Evolutionary conservation across 1,139 yeast species (phyloP).

Genomic region (Suhomyces chickasaworum): DNA sequence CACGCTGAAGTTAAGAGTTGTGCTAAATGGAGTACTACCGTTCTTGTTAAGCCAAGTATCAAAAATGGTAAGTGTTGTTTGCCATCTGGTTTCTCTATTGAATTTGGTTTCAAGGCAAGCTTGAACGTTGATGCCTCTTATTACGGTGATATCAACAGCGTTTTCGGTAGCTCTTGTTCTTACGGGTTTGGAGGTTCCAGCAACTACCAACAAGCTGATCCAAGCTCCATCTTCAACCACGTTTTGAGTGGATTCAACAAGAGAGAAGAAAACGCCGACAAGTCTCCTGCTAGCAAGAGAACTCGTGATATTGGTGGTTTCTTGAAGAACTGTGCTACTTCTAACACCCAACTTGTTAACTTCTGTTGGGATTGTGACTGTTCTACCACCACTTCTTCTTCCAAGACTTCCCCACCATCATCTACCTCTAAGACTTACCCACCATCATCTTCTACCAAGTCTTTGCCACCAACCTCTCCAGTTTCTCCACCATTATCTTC

Average conservation of each 20-base stretch:
- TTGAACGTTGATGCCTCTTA: conserved; percentile 8
- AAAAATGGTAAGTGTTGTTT: conserved; percentile 25
- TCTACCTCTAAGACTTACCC: not conserved
- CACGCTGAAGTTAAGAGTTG: conserved; percentile 15
- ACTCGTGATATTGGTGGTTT: conserved; percentile 13
- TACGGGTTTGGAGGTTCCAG: conserved; percentile 10
- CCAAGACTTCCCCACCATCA: not conserved
- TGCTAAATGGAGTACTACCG: conserved; percentile 24
- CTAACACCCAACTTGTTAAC: conserved; percentile 17
- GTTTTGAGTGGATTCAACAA: conserved; percentile 12
- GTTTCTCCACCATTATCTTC: not conserved
- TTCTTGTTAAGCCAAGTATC: conserved; percentile 22
- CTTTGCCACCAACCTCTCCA: conserved; percentile 2
- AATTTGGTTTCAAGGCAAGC: conserved; percentile 13
- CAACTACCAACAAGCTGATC: conserved; percentile 14
- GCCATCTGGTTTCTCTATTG: conserved; percentile 19
- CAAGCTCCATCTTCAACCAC: conserved; percentile 11
- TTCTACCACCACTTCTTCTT: conserved; percentile 4
- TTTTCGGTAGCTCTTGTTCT: conserved; percentile 13
- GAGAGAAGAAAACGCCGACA: conserved; percentile 14
- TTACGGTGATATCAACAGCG: conserved; percentile 7
- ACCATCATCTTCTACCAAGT: not conserved
- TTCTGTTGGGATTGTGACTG: conserved; percentile 31
- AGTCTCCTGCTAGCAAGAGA: conserved; percentile 16
- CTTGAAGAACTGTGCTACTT: conserved; percentile 21